Base-by-base conservation (phyloP, 208 protist genomes). In the Leishmania braziliensis region DNA sequence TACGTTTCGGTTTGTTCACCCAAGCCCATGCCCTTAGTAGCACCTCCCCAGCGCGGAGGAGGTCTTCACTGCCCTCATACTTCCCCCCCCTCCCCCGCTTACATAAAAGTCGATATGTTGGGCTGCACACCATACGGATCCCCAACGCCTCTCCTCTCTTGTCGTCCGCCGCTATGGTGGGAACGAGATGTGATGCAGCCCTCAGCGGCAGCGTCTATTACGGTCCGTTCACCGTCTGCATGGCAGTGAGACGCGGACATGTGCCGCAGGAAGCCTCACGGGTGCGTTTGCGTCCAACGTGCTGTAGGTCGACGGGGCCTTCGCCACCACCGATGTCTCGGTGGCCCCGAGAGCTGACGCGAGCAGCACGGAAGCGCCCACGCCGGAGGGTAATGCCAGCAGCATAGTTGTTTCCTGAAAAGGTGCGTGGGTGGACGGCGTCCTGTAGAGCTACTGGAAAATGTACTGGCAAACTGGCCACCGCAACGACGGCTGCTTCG, bases 401-500 rank as follows among this genome's bases (percentile, higher is more conserved):
- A 58, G 16, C 20, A 54, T 74, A n/a, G 36, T 88, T 18, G 77
- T 70, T 48, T 68, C 58, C 33, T 92, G 89, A 76, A 70, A 84
- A 20, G 87, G 85, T 1, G 84, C 80, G 3, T 92, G 82, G 86
- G 18, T 51, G 29, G 75, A 83, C 51, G 74, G 66, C 36, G 66
- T 84, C 16, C 80, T 74, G 54, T 66, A 79, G 9, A 43, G 73
- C 74, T 68, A 29, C 33, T 65, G 63, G 26, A 43, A 54, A 48
- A 84, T 84, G 80, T 20, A 48, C 48, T 84, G 71, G 76, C 48
- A 62, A 23, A 88, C 82, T 73, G 92, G 85, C 8, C 86, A 91
- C 75, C 43, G n/a, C 29, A 93, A 93, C 82, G 83, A 78, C 0
- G 89, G 89, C 36, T 16, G 33, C 6, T 93, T 93, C 75, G 51